These are phyloP conservation scores for Pichia deserticola DNA, from an alignment of 805 yeast genomes.

Conservation along the genomic window DNA sequence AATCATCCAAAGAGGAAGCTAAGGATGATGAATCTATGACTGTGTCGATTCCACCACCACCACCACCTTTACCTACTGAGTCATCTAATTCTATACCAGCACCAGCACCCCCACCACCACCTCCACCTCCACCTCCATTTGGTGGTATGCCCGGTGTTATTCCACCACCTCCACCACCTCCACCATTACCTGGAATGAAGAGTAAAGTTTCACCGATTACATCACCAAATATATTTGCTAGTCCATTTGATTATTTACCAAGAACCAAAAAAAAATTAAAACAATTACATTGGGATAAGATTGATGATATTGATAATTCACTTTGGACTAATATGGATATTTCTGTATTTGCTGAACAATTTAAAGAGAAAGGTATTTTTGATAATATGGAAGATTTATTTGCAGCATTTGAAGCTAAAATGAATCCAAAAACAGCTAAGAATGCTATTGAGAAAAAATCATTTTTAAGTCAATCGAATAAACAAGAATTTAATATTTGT, in stretches of 20 bases:
- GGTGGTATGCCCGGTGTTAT: slow-evolving; percentile 17
- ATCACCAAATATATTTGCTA: slow-evolving; percentile 22
- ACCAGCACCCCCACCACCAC: slow-evolving; percentile 28
- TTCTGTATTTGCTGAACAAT: slow-evolving; percentile 49
- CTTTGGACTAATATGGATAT: slow-evolving; percentile 74
- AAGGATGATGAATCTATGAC: neutral
- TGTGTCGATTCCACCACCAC: slow-evolving; percentile 18
- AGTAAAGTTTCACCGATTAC: slow-evolving; percentile 1
- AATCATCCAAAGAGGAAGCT: slow-evolving; percentile 8
- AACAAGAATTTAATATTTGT: slow-evolving; percentile 94
- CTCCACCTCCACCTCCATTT: slow-evolving; percentile 29
- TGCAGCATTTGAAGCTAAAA: slow-evolving; percentile 69
- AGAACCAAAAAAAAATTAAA: slow-evolving; percentile 74
- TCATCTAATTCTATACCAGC: slow-evolving; percentile 18
- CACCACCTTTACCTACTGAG: slow-evolving; percentile 20
- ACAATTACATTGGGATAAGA: slow-evolving; percentile 95
- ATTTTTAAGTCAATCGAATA: slow-evolving; percentile 72
- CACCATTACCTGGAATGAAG: slow-evolving; percentile 19
- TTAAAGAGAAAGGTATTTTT: slow-evolving; percentile 71
- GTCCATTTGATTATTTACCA: slow-evolving; percentile 45
- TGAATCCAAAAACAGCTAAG: slow-evolving; percentile 36
- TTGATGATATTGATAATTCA: slow-evolving; percentile 76
- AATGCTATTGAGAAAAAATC: slow-evolving; percentile 50
- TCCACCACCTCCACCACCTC: slow-evolving; percentile 25
- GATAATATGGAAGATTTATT: slow-evolving; percentile 80